Evolutionary conservation across 805 yeast species (phyloP), one percentile per base, ranked within the genome.

Genomic region (Wickerhamiella galacta): DNA sequence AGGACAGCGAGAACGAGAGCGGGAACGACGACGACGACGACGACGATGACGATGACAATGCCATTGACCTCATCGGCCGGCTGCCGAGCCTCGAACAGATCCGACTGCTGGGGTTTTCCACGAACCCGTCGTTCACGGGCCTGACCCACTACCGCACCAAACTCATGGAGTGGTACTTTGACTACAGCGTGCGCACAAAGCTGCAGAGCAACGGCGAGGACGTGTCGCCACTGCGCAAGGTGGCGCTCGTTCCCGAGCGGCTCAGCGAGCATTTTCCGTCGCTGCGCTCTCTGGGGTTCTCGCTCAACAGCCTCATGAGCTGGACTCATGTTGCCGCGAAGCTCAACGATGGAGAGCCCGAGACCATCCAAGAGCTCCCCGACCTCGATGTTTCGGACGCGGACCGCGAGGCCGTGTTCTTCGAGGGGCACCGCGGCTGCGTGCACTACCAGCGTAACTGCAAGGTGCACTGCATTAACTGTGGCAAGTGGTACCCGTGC

Each of bases 391-490:
- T n/a, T n/a, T n/a, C n/a, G n/a, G n/a, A n/a, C n/a, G n/a, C n/a
- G n/a, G n/a, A n/a, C n/a, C n/a, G n/a, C n/a, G n/a, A n/a, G n/a
- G n/a, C n/a, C n/a, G n/a, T n/a, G n/a, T n/a, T n/a, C n/a, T n/a
- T n/a, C n/a, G n/a, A n/a, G n/a, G 57, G 58, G 2, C 56, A 68
- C 2, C 50, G 75, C 19, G 95, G 95, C 2, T 85, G 95, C 50
- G 58, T 57, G 15, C 95, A 85, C 54, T 85, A 85, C 54, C 77
- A 72, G 47, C 58, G 93, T 21, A 74, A 75, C 39, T 82, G 93
- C 56, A 82, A 83, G 50, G 53, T 79, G 31, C 90, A 80, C 46
- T 85, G 95, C 49, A 64, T 76, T 9, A 63, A 63, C 2, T 85
- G 95, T 48, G 54, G 60, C 20, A 62, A 63, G 47, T 85, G 93